phyloP scores from a whole-genome alignment of 2,329 filamentous ascomycete species.

The Achaetomium macrosporum region DNA sequence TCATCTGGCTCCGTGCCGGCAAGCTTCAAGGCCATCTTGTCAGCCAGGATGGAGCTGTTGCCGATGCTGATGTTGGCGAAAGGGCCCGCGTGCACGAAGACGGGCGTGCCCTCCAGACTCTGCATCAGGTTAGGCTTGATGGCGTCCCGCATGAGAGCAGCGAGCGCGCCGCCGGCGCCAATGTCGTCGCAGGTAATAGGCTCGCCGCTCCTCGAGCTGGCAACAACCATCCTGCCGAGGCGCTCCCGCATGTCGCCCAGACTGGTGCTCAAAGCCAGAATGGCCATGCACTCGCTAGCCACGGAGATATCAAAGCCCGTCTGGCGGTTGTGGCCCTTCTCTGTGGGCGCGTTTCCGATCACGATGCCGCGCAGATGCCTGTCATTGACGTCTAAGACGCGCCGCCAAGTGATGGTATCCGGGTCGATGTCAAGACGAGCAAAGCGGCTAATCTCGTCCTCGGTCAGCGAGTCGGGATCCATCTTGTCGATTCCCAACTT shows the following conservation, averaged over 20 bases:
- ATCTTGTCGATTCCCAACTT: constrained; percentile 97
- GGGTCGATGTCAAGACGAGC: constrained; percentile 95
- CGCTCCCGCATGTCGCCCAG: constrained; percentile 87
- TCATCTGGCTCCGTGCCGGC: constrained; percentile 91
- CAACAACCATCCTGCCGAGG: constrained; percentile 92
- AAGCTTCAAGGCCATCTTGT: constrained; percentile 92
- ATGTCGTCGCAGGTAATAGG: constrained; percentile 95
- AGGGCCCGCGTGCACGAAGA: constrained; percentile 94
- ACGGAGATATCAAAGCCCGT: constrained; percentile 98
- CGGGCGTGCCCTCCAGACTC: constrained; percentile 91
- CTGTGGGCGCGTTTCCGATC: constrained; percentile 79
- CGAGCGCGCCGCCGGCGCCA: constrained; percentile 84
- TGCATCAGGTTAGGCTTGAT: constrained; percentile 99
- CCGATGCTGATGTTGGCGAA: constrained; percentile 99
- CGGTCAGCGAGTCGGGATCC: constrained; percentile 81
- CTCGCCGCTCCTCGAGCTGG: constrained; percentile 76
- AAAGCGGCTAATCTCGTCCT: constrained; percentile 81
- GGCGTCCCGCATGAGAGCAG: constrained; percentile 93
- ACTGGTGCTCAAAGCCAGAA: constrained; percentile 85
- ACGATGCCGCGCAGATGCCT: constrained; percentile 86
- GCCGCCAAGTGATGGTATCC: constrained; percentile 93
- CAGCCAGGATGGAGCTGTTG: constrained; percentile 89
- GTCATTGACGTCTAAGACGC: constrained; percentile 96
- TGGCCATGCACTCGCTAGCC: constrained; percentile 96
- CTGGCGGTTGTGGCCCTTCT: constrained; percentile 80